A percentile compares a stretch with the other conserved stretches of the same genome.
Conservation (phyloP, 2,329 filamentous ascomycete species). For the Botrytis fragariae region DNA sequence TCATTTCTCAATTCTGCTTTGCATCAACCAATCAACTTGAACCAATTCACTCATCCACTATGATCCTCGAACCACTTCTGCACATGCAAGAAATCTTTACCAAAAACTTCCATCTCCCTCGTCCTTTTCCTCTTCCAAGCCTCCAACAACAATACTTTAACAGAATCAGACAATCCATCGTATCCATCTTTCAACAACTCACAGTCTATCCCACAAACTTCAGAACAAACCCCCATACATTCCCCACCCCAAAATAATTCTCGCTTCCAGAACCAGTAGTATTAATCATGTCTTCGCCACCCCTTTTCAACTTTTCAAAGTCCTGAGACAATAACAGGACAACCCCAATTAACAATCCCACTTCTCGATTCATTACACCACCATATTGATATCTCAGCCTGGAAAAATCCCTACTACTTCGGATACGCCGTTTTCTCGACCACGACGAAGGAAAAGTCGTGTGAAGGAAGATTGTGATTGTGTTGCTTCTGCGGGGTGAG, state of each 20-base stretch:
- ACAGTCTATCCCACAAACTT: neutral
- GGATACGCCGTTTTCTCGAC: no score
- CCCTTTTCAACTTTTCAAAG: neutral
- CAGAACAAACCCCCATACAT: no score
- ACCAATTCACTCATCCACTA: neutral
- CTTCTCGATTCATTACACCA: neutral
- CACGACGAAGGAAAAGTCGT: neutral
- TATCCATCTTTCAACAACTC: neutral
- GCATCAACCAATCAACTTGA: no score
- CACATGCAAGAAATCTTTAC: neutral
- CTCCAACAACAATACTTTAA: neutral
- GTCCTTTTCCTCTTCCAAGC: fast-evolving
- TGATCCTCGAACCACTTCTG: neutral
- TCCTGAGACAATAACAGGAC: fast-evolving
- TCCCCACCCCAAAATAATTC: neutral
- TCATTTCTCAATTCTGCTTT: neutral
- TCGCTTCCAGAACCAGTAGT: neutral
- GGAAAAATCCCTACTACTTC: neutral
- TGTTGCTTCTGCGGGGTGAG: neutral
- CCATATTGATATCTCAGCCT: no score
- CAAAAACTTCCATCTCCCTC: neutral
- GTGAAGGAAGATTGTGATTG: no score
- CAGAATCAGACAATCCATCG: neutral
- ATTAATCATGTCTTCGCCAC: neutral
- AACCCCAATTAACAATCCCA: fast-evolving